Percentiles rank a stretch among this genome's conserved stretches.
Evolutionary conservation across 2,329 filamentous ascomycete genomes (phyloP).

Genomic region (Plenodomus lindquistii): DNA sequence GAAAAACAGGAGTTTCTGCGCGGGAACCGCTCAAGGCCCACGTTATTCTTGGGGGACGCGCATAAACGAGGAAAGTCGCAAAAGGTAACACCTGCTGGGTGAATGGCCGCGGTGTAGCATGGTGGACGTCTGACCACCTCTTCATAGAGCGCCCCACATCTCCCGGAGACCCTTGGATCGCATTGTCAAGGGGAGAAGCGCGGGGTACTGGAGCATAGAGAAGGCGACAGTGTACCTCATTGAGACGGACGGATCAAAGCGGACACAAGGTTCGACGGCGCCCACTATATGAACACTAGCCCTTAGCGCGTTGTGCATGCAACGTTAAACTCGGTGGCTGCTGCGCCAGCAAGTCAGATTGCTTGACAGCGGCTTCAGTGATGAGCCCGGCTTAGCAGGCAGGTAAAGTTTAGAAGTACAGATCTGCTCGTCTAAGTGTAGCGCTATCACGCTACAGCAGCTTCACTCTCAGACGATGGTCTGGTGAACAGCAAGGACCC

Average conservation of each 20-base stretch:
- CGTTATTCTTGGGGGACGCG: neutral
- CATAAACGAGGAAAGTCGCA: too few species aligned
- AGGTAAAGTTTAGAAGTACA: conserved; percentile 11
- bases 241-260: neutral
- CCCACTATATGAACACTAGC: conserved; percentile 10
- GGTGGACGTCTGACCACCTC: neutral
- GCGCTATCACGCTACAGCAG: conserved; percentile 16
- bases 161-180: neutral
- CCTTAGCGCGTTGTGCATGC: conserved; percentile 16
- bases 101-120: neutral
- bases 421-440: conserved; percentile 18
- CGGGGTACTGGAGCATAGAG: neutral
- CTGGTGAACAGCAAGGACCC: conserved; percentile 4
- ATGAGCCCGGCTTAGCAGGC: conserved; percentile 14
- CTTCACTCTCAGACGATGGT: conserved; percentile 12
- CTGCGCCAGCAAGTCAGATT: conserved; percentile 17
- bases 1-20: neutral
- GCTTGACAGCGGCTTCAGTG: conserved; percentile 24
- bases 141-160: neutral
- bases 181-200: neutral
- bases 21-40: neutral
- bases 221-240: neutral
- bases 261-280: conserved; percentile 15
- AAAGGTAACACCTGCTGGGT: neutral
- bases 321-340: neutral